Percentiles rank a stretch among this genome's conserved stretches.
phyloP scores from a whole-genome alignment of 2,329 filamentous ascomycete genomes.

The Beauveria sp. region DNA sequence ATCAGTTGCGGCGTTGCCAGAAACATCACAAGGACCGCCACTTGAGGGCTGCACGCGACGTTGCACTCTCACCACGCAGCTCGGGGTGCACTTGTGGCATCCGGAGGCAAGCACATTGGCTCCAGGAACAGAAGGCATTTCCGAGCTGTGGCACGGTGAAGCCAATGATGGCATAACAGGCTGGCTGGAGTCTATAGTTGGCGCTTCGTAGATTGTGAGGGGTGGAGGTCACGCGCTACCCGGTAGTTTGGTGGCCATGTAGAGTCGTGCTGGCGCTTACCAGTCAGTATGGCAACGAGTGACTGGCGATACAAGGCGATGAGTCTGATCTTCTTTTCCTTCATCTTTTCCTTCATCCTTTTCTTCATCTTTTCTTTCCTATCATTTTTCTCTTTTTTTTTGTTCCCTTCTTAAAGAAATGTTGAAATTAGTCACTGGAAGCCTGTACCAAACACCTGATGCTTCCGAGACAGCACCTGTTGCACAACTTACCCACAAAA shows the following conservation, averaged over 20 bases:
- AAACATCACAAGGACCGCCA: background rate
- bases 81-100: background rate
- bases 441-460: no score
- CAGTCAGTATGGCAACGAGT: background rate
- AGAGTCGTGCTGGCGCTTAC: background rate
- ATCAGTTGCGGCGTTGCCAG: background rate
- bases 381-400: no score
- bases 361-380: no score
- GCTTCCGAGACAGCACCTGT: no score
- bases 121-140: background rate
- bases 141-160: background rate
- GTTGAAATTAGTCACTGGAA: no score
- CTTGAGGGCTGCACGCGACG: background rate
- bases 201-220: background rate
- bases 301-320: background rate
- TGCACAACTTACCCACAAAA: no score
- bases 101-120: background rate
- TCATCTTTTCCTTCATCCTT: no score
- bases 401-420: no score
- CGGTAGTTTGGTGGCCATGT: background rate
- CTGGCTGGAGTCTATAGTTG: background rate
- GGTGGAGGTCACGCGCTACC: background rate
- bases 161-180: background rate
- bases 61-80: background rate
- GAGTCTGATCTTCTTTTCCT: background rate